Percentiles rank a stretch among this genome's conserved stretches.
phyloP scores from a whole-genome alignment of 2,329 filamentous ascomycete genomes.

The Pezicula rhizophila region DNA sequence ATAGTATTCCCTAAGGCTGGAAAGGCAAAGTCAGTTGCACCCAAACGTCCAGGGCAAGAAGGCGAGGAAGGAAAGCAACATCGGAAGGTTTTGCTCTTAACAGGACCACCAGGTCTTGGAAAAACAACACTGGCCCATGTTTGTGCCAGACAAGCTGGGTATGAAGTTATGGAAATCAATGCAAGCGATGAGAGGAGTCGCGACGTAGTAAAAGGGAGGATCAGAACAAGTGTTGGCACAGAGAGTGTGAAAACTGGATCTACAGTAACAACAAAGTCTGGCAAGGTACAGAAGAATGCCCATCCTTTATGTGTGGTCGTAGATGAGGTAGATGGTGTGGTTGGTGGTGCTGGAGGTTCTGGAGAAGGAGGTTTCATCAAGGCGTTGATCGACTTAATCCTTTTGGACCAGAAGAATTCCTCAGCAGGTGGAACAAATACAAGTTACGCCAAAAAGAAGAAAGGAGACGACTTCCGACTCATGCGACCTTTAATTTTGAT shows the following conservation, averaged over 20 bases:
- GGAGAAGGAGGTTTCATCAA: slow-evolving; percentile 95
- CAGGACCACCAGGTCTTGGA: slow-evolving; percentile 85
- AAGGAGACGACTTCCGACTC: slow-evolving; percentile 80
- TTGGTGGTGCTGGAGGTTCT: slow-evolving; percentile 67
- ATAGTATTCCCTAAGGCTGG: slow-evolving; percentile 74
- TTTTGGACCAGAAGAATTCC: slow-evolving; percentile 77
- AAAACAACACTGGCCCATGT: slow-evolving; percentile 97
- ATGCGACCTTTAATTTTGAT: slow-evolving; percentile 87
- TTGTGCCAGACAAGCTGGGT: slow-evolving; percentile 89
- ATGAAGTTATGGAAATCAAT: slow-evolving; percentile 95
- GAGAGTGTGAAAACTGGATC: slow-evolving; percentile 80
- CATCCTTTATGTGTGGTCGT: slow-evolving; percentile 90
- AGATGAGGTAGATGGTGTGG: slow-evolving; percentile 94
- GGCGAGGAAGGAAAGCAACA: slow-evolving; percentile 68
- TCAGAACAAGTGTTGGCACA: slow-evolving; percentile 85
- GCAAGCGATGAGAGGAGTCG: slow-evolving; percentile 90
- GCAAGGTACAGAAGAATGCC: slow-evolving; percentile 61
- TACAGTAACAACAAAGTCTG: slow-evolving; percentile 44
- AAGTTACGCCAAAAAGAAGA: slow-evolving; percentile 46
- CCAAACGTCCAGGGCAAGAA: slow-evolving; percentile 34
- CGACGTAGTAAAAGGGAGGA: slow-evolving; percentile 84
- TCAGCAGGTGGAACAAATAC: slow-evolving; percentile 27
- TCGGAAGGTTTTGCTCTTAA: slow-evolving; percentile 82
- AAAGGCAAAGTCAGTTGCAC: slow-evolving; percentile 46
- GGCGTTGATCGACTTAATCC: slow-evolving; percentile 84